Percentiles rank a stretch among this genome's conserved stretches.
Evolutionary conservation across 2,329 filamentous ascomycete species (phyloP).

Genomic region (Beauveria bassiana): DNA sequence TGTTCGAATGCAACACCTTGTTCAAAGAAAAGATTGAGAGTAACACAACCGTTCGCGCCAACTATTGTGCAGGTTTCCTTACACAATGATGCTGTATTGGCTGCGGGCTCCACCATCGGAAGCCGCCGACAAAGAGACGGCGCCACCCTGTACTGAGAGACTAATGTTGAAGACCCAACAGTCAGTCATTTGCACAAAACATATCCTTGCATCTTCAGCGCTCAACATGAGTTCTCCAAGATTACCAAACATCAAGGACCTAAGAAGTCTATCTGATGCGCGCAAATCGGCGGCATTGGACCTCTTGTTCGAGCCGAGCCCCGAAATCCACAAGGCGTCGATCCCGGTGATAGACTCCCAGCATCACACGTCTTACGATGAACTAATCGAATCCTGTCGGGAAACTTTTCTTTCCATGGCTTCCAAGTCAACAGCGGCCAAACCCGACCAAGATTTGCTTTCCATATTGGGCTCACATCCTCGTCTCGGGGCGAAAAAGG

Average conservation of each 20-base stretch:
- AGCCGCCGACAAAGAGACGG: not conserved
- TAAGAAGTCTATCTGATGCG: conserved; percentile 48
- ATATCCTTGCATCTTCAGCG: not conserved
- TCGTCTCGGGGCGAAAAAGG: conserved; percentile 70
- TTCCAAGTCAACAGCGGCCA: conserved; percentile 37
- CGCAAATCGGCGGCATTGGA: conserved; percentile 57
- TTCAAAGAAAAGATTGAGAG: no score
- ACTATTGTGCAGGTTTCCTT: not conserved
- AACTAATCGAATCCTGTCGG: conserved; percentile 61
- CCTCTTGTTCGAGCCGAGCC: conserved; percentile 76
- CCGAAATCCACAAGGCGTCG: conserved; percentile 64
- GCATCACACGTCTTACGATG: conserved; percentile 58
- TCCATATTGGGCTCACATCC: conserved; percentile 75
- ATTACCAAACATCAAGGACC: conserved; percentile 49
- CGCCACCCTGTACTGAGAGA: not conserved
- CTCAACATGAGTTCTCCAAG: conserved; percentile 3
- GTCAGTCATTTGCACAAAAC: not conserved
- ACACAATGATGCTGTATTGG: not conserved
- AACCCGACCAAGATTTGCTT: conserved; percentile 49
- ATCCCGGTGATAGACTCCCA: conserved; percentile 53
- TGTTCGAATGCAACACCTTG: no score
- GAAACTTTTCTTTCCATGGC: conserved; percentile 54
- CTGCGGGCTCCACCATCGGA: conserved; percentile 5
- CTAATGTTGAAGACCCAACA: not conserved
- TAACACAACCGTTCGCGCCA: no score